Evolutionary conservation across 441 rosid genomes (phyloP).

Genomic region (Pelargonium cotyledonis): DNA sequence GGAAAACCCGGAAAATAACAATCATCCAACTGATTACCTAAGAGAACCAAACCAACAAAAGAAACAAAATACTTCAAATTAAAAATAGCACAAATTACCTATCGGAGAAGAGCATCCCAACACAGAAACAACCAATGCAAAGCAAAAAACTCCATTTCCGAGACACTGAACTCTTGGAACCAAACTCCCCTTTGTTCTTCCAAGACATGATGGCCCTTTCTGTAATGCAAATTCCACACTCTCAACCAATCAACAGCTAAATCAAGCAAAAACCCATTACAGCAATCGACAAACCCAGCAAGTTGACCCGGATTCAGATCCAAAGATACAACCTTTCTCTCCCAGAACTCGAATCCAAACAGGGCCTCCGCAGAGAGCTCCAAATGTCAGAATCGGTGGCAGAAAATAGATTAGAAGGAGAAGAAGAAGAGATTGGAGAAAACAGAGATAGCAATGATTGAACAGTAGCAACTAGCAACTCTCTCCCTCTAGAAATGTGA

Average conservation of each 20-base stretch:
- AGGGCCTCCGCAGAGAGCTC: background rate
- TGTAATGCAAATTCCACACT: background rate
- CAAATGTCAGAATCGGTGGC: too few relatives aligned
- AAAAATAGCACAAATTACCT: slow-evolving; percentile 37
- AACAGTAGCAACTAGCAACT: background rate
- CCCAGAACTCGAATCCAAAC: background rate
- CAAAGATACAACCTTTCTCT: slow-evolving; percentile 19
- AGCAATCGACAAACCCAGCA: slow-evolving; percentile 32
- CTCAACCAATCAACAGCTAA: slow-evolving; percentile 23
- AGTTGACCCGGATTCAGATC: slow-evolving; percentile 42
- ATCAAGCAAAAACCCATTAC: slow-evolving; percentile 34
- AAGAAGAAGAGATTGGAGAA: background rate
- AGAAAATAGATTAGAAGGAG: background rate
- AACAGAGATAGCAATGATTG: background rate
- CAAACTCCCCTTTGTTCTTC: slow-evolving; percentile 65
- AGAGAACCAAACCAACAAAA: background rate
- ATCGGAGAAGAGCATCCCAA: slow-evolving; percentile 79
- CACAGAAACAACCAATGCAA: slow-evolving; percentile 81
- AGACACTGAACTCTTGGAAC: slow-evolving; percentile 29
- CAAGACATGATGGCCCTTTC: slow-evolving; percentile 38
- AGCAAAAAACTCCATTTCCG: slow-evolving; percentile 64
- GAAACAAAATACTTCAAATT: background rate
- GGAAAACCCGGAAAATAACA: slow-evolving; percentile 5
- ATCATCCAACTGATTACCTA: background rate
- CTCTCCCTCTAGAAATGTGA: slow-evolving; percentile 5